These are phyloP conservation scores for Arthrobotrys musiformis DNA, from an alignment of 2,329 filamentous ascomycete genomes.

Conservation along the genomic window DNA sequence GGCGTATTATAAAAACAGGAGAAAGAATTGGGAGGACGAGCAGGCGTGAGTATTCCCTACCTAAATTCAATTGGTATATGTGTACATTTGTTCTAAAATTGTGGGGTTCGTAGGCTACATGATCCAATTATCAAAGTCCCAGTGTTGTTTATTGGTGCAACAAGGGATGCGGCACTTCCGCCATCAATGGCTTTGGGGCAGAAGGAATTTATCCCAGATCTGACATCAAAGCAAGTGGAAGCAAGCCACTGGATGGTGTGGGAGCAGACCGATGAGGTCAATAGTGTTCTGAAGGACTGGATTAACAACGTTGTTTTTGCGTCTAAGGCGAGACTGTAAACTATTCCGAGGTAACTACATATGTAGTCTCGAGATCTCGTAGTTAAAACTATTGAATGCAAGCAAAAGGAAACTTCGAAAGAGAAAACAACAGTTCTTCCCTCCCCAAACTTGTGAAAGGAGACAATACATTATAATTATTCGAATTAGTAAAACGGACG, in stretches of 20 bases:
- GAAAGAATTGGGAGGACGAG: constrained; percentile 82
- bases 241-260: constrained; percentile 84
- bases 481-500: too few species aligned
- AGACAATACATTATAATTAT: neutral
- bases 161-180: constrained; percentile 76
- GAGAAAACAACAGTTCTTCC: too few species aligned
- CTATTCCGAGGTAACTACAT: too few species aligned
- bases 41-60: constrained; percentile 61
- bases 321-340: constrained; percentile 55
- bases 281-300: constrained; percentile 75
- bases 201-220: constrained; percentile 73
- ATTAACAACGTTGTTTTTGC: constrained; percentile 67
- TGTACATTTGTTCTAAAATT: neutral
- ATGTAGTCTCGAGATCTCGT: too few species aligned
- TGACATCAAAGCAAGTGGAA: constrained; percentile 75
- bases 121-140: constrained; percentile 70
- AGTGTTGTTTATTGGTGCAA: constrained; percentile 78
- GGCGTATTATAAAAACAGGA: constrained; percentile 85
- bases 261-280: constrained; percentile 77
- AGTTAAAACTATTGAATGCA: too few species aligned
- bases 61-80: neutral
- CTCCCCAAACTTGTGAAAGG: neutral
- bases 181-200: constrained; percentile 77
- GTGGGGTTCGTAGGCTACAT: constrained; percentile 38
- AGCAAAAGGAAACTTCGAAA: too few species aligned